Conservation (phyloP, 208 protist species). For the Trypanosoma melophagium region DNA sequence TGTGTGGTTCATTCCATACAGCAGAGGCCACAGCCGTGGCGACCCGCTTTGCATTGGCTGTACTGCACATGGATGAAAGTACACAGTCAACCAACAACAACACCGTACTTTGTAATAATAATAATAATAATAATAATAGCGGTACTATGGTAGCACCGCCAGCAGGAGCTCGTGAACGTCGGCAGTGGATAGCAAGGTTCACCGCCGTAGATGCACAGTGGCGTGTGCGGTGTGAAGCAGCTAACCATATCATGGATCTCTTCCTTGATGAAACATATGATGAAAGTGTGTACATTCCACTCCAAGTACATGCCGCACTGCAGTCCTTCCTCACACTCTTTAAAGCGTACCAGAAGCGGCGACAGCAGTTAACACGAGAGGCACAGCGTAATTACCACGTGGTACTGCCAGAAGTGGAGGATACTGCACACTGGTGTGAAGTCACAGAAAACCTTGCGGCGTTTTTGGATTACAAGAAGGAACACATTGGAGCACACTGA, state of each 20-base stretch:
- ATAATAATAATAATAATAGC: neutral
- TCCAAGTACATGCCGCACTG: slow-evolving; percentile 47
- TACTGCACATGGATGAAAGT: slow-evolving; percentile 30
- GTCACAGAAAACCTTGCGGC: slow-evolving; percentile 65
- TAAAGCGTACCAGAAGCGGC: slow-evolving; percentile 49
- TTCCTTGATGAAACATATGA: slow-evolving; percentile 74
- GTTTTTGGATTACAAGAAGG: slow-evolving; percentile 71
- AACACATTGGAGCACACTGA: slow-evolving; percentile 27
- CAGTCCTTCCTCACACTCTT: slow-evolving; percentile 38
- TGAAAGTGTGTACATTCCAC: slow-evolving; percentile 59
- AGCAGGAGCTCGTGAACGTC: slow-evolving; percentile 24
- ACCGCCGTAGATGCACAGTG: slow-evolving; percentile 40
- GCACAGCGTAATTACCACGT: slow-evolving; percentile 40
- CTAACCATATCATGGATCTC: slow-evolving; percentile 76
- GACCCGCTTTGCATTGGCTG: slow-evolving; percentile 49
- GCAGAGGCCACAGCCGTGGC: slow-evolving; percentile 39
- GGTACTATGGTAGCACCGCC: slow-evolving; percentile 13
- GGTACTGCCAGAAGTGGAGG: slow-evolving; percentile 33
- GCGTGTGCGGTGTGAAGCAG: slow-evolving; percentile 70
- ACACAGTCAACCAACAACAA: too few relatives aligned
- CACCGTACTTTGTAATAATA: neutral
- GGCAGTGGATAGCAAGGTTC: slow-evolving; percentile 46
- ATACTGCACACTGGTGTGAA: slow-evolving; percentile 60
- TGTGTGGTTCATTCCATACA: slow-evolving; percentile 43
- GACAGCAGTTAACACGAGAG: slow-evolving; percentile 44